Evolutionary conservation across 129 eudicot species (phyloP).

Genomic region (Escallonia rubra): DNA sequence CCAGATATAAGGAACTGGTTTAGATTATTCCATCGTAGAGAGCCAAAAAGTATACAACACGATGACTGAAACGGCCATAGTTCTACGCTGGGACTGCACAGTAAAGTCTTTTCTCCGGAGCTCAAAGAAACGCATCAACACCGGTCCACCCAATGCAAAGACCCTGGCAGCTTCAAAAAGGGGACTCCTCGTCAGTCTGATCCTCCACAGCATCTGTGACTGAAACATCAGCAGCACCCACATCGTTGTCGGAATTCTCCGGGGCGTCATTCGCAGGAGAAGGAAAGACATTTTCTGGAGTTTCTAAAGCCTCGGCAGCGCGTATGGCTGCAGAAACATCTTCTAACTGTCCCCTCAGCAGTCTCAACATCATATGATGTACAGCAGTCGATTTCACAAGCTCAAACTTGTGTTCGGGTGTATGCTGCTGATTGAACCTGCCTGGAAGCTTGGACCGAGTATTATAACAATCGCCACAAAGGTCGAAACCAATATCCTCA

Average conservation of each 20-base stretch:
- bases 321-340: slow-evolving; percentile 19
- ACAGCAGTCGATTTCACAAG: slow-evolving; percentile 18
- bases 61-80: no score
- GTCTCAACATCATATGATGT: slow-evolving; percentile 24
- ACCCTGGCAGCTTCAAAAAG: slow-evolving; percentile 1
- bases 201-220: slow-evolving; percentile 18
- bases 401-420: slow-evolving; percentile 54
- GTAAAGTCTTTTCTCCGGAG: no score
- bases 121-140: no score
- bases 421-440: slow-evolving; percentile 69
- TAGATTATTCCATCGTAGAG: no score
- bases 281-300: slow-evolving; percentile 11
- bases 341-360: slow-evolving; percentile 32
- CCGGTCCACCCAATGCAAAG: neutral
- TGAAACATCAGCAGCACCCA: slow-evolving; percentile 5
- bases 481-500: slow-evolving; percentile 52
- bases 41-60: no score
- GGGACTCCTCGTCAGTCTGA: slow-evolving; percentile 15
- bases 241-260: slow-evolving; percentile 17
- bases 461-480: slow-evolving; percentile 64
- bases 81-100: no score
- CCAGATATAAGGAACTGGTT: no score
- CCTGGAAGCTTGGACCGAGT: slow-evolving; percentile 56
- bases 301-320: slow-evolving; percentile 9
- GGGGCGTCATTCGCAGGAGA: slow-evolving; percentile 17